Evolutionary conservation across 805 yeast species (phyloP).

Genomic region (Candida piceae): DNA sequence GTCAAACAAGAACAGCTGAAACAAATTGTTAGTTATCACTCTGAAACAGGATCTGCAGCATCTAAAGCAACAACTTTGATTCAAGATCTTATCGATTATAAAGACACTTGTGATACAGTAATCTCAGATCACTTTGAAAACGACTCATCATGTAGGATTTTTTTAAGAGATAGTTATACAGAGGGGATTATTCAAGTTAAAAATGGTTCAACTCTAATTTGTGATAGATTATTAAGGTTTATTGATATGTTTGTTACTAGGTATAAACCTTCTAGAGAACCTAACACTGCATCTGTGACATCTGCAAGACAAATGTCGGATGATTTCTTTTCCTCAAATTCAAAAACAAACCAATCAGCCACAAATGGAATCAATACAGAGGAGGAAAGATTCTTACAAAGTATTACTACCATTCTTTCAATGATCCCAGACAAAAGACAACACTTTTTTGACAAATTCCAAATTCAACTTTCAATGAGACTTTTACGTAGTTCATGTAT

Average conservation of each 20-base stretch:
- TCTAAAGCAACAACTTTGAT: neutral
- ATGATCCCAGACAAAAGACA: constrained; percentile 17
- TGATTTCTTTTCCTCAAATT: no score
- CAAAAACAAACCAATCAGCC: no score
- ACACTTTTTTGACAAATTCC: constrained; percentile 19
- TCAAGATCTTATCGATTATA: constrained; percentile 1
- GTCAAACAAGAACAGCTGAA: neutral
- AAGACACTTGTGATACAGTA: constrained; percentile 1
- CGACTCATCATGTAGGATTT: constrained; percentile 1
- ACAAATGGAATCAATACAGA: neutral
- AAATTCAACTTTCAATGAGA: constrained; percentile 18
- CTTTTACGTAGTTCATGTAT: constrained; percentile 11
- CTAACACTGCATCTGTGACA: no score
- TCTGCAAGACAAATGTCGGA: no score
- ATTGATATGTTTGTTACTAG: constrained; percentile 8
- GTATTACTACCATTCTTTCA: constrained; percentile 5
- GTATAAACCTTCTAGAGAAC: constrained; percentile 2
- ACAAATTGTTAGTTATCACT: neutral
- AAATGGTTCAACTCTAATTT: constrained; percentile 6
- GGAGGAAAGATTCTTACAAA: neutral
- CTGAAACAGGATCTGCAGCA: neutral
- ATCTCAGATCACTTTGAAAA: constrained; percentile 1
- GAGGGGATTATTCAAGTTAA: constrained; percentile 1
- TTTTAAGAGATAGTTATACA: constrained; percentile 1
- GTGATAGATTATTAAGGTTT: constrained; percentile 10